A percentile compares a stretch with the other conserved stretches of the same genome.
Conservation (phyloP, 345 rosid genomes). For the Arabidopsis thaliana region TAIR10.1 NC_003070.9:20100501-20101000, state of each 20-base stretch:
- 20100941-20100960: constrained; percentile 6
- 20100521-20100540: constrained; percentile 76
- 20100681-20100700: constrained; percentile 59
- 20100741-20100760: constrained; percentile 35
- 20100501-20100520: constrained; percentile 56
- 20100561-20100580: constrained; percentile 67
- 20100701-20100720: constrained; percentile 68
- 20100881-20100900: neutral
- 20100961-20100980: constrained; percentile 22
- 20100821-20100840: too few species aligned
- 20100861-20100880: too few species aligned
- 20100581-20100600: constrained; percentile 68
- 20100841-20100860: neutral
- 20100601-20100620: constrained; percentile 58
- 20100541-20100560: constrained; percentile 65
- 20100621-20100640: constrained; percentile 60
- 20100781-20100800: neutral
- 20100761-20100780: neutral
- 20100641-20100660: constrained; percentile 49
- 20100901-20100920: neutral
- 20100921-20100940: neutral
- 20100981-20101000: constrained; percentile 8
- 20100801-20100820: neutral
- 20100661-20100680: constrained; percentile 57
- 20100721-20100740: constrained; percentile 64